phyloP scores from a whole-genome alignment of 225 moss, liverwort and hornwort genomes.

The Climacium dendroides region DNA sequence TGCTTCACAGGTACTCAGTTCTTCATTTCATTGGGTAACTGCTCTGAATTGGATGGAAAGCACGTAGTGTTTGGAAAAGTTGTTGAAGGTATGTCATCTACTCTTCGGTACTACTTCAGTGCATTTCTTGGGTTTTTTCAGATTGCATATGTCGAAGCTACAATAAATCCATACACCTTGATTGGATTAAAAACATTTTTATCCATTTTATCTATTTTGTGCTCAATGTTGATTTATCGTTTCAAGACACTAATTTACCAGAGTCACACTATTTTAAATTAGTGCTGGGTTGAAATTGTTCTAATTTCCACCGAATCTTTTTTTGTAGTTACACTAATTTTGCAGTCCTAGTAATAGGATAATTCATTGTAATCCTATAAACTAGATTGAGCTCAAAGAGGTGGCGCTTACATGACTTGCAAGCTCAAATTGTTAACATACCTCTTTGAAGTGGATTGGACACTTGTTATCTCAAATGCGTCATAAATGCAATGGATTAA shows the following conservation, averaged over 20 bases:
- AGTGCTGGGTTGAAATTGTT: background rate
- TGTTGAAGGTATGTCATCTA: conserved; percentile 41
- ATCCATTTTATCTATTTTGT: background rate
- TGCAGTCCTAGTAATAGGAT: background rate
- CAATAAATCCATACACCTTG: background rate
- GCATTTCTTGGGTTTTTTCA: background rate
- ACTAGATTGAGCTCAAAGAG: background rate
- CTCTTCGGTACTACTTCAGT: background rate
- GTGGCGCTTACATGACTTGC: background rate
- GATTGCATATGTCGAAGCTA: background rate
- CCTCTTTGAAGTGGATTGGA: background rate
- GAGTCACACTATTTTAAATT: background rate
- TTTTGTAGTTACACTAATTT: background rate
- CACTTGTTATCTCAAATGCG: background rate
- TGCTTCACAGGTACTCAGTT: conserved; percentile 53
- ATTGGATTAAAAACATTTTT: no score
- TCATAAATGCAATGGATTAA: background rate
- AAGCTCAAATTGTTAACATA: background rate
- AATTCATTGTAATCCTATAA: background rate
- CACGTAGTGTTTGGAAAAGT: conserved; percentile 79
- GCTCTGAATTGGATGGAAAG: conserved; percentile 64
- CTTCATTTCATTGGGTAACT: conserved; percentile 67
- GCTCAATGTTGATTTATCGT: background rate
- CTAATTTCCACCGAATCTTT: background rate
- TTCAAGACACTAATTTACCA: background rate